Conservation (phyloP, 73 alveolate genomes). For the Halteria grandinella region DNA sequence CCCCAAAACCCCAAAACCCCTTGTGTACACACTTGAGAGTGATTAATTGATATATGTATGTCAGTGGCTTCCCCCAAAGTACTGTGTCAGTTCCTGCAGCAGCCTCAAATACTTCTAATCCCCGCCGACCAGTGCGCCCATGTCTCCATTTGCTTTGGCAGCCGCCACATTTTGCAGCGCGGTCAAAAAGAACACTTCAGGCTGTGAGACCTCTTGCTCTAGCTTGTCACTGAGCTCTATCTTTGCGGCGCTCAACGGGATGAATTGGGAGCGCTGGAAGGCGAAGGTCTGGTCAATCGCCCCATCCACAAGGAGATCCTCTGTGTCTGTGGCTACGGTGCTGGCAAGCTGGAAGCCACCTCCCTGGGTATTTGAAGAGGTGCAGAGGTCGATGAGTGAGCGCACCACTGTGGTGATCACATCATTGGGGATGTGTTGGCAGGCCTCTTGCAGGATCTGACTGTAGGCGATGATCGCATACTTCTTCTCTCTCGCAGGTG, state of each 20-base stretch:
- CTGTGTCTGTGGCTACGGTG: constrained; percentile 33
- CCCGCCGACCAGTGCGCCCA: neutral
- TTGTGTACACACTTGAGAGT: no score
- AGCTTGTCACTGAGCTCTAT: constrained; percentile 41
- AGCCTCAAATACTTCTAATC: no score
- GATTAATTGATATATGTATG: no score
- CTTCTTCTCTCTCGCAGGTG: constrained; percentile 40
- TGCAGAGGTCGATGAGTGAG: constrained; percentile 13
- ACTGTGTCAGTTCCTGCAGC: no score
- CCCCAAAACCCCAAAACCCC: no score
- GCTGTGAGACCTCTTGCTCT: neutral
- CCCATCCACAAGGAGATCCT: constrained; percentile 41
- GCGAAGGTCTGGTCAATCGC: constrained; percentile 43
- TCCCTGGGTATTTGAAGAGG: neutral
- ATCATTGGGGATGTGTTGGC: neutral
- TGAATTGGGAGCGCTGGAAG: constrained; percentile 24
- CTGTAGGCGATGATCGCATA: constrained; percentile 41
- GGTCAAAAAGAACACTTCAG: constrained; percentile 1
- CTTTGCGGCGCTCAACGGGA: constrained; percentile 26
- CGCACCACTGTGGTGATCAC: neutral
- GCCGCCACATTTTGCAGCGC: neutral
- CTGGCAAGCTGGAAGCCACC: constrained; percentile 26
- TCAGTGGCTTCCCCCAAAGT: no score
- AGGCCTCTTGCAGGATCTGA: neutral
- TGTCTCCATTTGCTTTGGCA: constrained; percentile 6